phyloP scores from a whole-genome alignment of 2,329 filamentous ascomycete genomes.

The Aspergillaceae sp. region DNA sequence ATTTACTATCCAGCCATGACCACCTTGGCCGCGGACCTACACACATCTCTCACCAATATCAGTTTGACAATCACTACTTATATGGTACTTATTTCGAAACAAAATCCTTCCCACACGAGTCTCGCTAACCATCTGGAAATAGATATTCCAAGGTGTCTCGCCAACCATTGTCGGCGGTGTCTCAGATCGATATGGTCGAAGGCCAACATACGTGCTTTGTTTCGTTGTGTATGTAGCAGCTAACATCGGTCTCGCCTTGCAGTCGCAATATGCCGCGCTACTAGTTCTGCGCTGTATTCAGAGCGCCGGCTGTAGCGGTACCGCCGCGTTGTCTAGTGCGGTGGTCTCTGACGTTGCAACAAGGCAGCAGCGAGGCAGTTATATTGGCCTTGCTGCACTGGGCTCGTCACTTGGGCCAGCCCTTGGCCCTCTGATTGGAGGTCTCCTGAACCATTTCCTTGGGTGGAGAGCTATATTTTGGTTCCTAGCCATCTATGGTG shows the following conservation, averaged over 20 bases:
- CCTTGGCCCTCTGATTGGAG: conserved; percentile 45
- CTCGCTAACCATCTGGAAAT: not conserved
- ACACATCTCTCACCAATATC: conserved; percentile 16
- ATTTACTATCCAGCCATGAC: conserved; percentile 39
- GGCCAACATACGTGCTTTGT: conserved; percentile 41
- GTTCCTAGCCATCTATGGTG: conserved; percentile 41
- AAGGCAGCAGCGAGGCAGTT: conserved; percentile 32
- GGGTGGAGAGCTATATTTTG: conserved; percentile 49
- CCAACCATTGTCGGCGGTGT: conserved; percentile 42
- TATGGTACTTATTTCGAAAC: conserved; percentile 16
- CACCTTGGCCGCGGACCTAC: conserved; percentile 22
- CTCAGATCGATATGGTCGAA: conserved; percentile 40
- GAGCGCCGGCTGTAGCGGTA: conserved; percentile 35
- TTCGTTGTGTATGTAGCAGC: conserved; percentile 36
- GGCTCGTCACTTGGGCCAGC: conserved; percentile 36
- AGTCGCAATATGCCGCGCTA: conserved; percentile 30
- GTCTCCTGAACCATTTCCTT: conserved; percentile 38
- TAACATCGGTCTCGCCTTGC: conserved; percentile 34
- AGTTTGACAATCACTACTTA: conserved; percentile 25
- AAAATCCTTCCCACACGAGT: not conserved
- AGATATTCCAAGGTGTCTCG: conserved; percentile 45
- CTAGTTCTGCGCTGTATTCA: conserved; percentile 36
- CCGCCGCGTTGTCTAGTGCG: conserved; percentile 33
- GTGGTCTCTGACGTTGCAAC: conserved; percentile 36
- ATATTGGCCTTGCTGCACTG: conserved; percentile 30